Evolutionary conservation across 2,329 filamentous ascomycete species (phyloP), one percentile per base, ranked within the genome.

Genomic region (Colletotrichum sp.): DNA sequence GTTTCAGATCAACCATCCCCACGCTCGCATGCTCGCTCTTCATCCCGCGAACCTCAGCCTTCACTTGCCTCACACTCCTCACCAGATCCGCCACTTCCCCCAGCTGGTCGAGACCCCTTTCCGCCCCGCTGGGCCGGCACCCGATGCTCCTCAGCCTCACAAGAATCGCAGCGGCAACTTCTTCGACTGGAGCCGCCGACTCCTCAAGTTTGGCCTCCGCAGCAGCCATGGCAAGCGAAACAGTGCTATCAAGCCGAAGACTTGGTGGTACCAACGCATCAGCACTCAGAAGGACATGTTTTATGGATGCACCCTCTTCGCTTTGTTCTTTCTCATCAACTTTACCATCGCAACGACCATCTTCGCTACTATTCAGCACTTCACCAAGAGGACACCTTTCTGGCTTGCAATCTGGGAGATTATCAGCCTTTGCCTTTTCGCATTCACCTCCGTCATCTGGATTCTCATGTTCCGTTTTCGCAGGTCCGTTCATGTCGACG

Each of bases 1-100:
- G 34, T 76, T 76, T 24, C 74, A 76, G 34, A 24, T 69, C 70
- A 69, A 39, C 5, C 74, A 76, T 36, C 74, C 74, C 9, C 62
- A 76, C 15, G 70, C 70, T 13, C 24, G 60, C 12, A 59, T 64
- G 5, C 74, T 76, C 3, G 34, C 63, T 15, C 65, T 69, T 15
- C 74, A 76, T n/a, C 74, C 74, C 2, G 26, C 59, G 21, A 21
- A 55, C 13, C 59, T 74, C 2, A 30, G 34, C 6, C 36, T 65
- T 16, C 13, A 24, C 16, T 16, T 44, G 7, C 39, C 34, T 15
- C 21, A 49, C 9, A 34, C 34, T 3, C 21, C 59, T 7, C 64
- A 57, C 13, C 73, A 39, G 28, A 49, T 34, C 65, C 13, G 34
- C 21, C 44, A 74, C 24, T 7, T 69, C 28, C 74, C 74, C 16